phyloP scores from a whole-genome alignment of 2,329 filamentous ascomycete genomes.

The Amylocarpus encephaloides region DNA sequence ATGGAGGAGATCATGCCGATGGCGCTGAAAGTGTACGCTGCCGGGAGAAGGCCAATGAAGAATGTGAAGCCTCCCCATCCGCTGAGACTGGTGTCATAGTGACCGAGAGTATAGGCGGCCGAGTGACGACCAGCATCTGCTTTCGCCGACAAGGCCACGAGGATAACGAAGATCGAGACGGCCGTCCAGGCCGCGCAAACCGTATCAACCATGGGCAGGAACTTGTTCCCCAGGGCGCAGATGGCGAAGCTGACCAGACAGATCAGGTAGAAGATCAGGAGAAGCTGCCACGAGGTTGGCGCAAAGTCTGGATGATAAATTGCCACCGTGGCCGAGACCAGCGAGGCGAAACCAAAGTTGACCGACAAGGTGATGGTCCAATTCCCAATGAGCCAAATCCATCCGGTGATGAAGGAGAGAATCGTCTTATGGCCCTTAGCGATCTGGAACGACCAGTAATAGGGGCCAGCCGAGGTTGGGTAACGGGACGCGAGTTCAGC shows the following conservation, averaged over 20 bases:
- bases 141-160: constrained; percentile 49
- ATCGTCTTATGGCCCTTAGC: constrained; percentile 54
- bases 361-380: constrained; percentile 79
- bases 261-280: constrained; percentile 64
- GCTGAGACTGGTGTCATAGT: constrained; percentile 49
- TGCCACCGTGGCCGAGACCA: constrained; percentile 45
- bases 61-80: constrained; percentile 56
- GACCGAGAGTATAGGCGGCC: constrained; percentile 44
- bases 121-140: constrained; percentile 48
- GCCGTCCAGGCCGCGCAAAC: constrained; percentile 50
- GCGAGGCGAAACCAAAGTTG: constrained; percentile 62
- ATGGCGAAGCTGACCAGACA: constrained; percentile 59
- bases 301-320: constrained; percentile 49
- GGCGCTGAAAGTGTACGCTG: constrained; percentile 52
- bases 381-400: constrained; percentile 73
- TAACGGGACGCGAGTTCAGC: constrained; percentile 72
- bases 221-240: constrained; percentile 60
- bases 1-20: constrained; percentile 58
- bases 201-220: constrained; percentile 57
- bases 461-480: constrained; percentile 71
- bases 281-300: constrained; percentile 56
- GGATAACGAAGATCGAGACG: constrained; percentile 48
- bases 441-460: constrained; percentile 75
- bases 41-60: constrained; percentile 55
- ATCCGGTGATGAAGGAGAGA: constrained; percentile 66